Evolutionary conservation across 345 rosid genomes (phyloP), one percentile per base, ranked within the genome.

Genomic region (Laguncularia racemosa): DNA sequence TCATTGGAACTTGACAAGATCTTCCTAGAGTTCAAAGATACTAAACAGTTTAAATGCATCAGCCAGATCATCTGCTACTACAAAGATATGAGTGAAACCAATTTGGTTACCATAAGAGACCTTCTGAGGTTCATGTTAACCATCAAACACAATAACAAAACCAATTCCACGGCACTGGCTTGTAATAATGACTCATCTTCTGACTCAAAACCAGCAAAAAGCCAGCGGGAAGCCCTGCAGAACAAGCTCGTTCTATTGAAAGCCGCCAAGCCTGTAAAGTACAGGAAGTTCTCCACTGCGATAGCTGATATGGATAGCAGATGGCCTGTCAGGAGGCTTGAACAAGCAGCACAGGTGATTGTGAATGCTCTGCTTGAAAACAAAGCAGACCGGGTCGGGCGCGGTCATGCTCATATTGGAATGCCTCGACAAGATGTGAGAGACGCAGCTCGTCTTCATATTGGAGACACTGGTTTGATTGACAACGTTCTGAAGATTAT

Each of bases 341-440:
- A 84, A 56, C 84, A 62, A n/a, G 83, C 96, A 26, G 96, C 97
- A 50, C 86, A 80, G 28, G 89, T 86, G 44, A 80, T 92, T 16
- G 97, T 83, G 26, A 73, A 77, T 56, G 77, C 89, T 13, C 56
- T 86, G 65, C 73, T 69, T 63, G 81, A 79, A 38, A 84, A 76
- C 62, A 80, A 78, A 73, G 71, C 68, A 3, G 59, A 67, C 40
- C 75, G 63, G 12, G 57, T 13, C 3, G 38, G 80, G 14, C 40
- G 4, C 40, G 40, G 40, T 6, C 40, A 33, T 4, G 40, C 11
- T 7, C 60, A 53, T 21, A 70, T 67, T 12, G 87, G 97, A 49
- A 86, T 92, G 98, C 86, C 81, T 44, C 56, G 98, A 53, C 97
- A 89, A 68, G 93, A 89, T 43, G 83, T 89, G 46, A 81, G 98